Evolutionary conservation across 495 filamentous ascomycete genomes (phyloP).

Genomic region (Xylaria cubensis): DNA sequence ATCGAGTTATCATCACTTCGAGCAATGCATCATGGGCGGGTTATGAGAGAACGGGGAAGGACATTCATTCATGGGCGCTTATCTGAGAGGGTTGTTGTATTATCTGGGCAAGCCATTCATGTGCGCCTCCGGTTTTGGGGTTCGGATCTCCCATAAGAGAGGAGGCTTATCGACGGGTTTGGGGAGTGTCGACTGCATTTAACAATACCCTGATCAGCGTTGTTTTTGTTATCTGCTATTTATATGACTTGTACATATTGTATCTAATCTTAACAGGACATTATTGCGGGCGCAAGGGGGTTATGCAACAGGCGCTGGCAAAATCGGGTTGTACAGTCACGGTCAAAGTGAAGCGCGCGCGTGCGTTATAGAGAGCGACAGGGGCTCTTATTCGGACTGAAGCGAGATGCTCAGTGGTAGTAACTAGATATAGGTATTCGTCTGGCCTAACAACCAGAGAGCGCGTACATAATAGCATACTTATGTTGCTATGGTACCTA

Average conservation of each 20-base stretch:
- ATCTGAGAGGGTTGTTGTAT: slow-evolving; percentile 20
- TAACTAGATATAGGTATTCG: not conserved
- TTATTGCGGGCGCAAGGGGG: slow-evolving; percentile 7
- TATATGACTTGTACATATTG: slow-evolving; percentile 16
- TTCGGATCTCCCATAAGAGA: slow-evolving; percentile 2
- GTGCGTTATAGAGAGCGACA: not conserved
- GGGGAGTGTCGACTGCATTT: slow-evolving; percentile 31
- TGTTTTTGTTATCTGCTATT: slow-evolving; percentile 28
- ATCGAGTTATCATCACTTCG: slow-evolving; percentile 25
- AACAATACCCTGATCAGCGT: slow-evolving; percentile 39
- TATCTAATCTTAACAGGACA: slow-evolving; percentile 10
- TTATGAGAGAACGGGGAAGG: slow-evolving; percentile 13
- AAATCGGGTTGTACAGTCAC: slow-evolving; percentile 13
- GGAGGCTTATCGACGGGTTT: slow-evolving; percentile 22
- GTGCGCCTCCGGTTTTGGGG: slow-evolving; percentile 16
- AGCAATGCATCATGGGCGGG: slow-evolving; percentile 22
- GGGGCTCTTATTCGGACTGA: not conserved
- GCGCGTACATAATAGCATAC: not conserved
- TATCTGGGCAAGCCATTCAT: slow-evolving; percentile 9
- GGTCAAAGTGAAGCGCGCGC: not conserved
- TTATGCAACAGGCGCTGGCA: slow-evolving; percentile 12
- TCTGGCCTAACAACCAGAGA: not conserved
- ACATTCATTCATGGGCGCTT: slow-evolving; percentile 25
- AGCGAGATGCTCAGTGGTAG: not conserved
- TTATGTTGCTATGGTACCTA: not conserved